A percentile compares a stretch with the other conserved stretches of the same genome.
These are phyloP conservation scores for Penicillium coprophilum DNA, from an alignment of 495 filamentous ascomycete species.

Conservation along the genomic window DNA sequence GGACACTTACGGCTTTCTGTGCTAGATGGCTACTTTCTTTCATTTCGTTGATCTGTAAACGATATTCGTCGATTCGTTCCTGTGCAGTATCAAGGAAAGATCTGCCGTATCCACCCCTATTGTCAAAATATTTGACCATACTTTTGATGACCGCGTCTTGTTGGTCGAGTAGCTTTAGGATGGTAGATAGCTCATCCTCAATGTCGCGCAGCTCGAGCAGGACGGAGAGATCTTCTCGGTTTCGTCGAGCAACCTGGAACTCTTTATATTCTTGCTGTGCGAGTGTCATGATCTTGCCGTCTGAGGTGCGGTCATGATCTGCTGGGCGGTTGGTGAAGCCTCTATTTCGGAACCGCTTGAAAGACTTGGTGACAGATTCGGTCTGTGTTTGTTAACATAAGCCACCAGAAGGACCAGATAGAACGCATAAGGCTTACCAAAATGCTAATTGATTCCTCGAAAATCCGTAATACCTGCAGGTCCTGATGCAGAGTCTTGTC, in stretches of 20 bases:
- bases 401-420: not conserved
- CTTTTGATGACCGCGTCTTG: conserved; percentile 52
- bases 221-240: conserved; percentile 62
- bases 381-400: conserved; percentile 38
- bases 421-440: conserved; percentile 36
- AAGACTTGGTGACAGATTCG: conserved; percentile 61
- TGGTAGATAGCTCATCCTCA: conserved; percentile 62
- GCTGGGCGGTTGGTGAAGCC: conserved; percentile 45
- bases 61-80: conserved; percentile 55
- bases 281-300: conserved; percentile 42
- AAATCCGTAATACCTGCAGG: conserved; percentile 63
- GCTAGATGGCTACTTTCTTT: conserved; percentile 46
- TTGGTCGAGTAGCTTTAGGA: conserved; percentile 57
- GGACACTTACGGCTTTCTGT: conserved; percentile 38
- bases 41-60: conserved; percentile 58
- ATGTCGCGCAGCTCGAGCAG: conserved; percentile 66
- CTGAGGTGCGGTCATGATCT: conserved; percentile 49
- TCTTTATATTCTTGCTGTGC: conserved; percentile 52
- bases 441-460: conserved; percentile 66
- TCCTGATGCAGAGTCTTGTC: conserved; percentile 59
- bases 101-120: conserved; percentile 29
- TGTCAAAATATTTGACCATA: conserved; percentile 47
- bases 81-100: conserved; percentile 53
- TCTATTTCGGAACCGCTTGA: conserved; percentile 60
- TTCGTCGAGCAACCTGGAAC: conserved; percentile 50